Percentiles rank a stretch among this genome's conserved stretches.
Evolutionary conservation across 306 rosid species (phyloP).

Genomic region (Quercus rubra): DNA sequence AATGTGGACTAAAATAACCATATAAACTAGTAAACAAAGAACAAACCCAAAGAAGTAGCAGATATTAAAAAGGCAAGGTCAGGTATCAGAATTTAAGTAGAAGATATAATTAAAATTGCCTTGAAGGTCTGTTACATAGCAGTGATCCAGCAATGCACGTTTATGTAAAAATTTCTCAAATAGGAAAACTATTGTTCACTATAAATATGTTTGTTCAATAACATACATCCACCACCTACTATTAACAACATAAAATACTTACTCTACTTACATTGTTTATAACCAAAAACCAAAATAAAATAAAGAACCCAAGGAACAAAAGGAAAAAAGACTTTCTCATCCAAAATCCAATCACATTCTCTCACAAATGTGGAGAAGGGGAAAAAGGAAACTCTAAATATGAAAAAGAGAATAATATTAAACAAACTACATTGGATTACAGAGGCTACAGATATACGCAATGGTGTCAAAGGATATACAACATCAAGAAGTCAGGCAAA

Average conservation of each 20-base stretch:
- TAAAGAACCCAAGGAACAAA: conserved; percentile 19
- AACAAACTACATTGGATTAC: conserved; percentile 31
- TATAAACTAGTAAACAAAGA: background rate
- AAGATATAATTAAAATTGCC: background rate
- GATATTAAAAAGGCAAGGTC: background rate
- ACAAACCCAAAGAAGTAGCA: background rate
- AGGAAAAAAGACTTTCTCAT: conserved; percentile 29
- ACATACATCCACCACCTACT: conserved; percentile 34
- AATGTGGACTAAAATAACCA: no score
- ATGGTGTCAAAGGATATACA: conserved; percentile 63
- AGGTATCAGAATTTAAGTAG: background rate
- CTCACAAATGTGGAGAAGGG: conserved; percentile 24
- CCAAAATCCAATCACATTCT: conserved; percentile 43
- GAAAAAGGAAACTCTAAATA: conserved; percentile 9
- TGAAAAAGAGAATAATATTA: conserved; percentile 27
- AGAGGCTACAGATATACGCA: conserved; percentile 46
- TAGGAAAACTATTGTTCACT: conserved; percentile 25
- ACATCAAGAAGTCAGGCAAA: conserved; percentile 28
- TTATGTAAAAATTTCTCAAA: conserved; percentile 15
- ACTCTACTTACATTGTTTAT: conserved; percentile 35
- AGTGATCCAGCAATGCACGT: background rate
- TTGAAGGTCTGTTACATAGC: background rate
- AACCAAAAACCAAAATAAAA: conserved; percentile 19
- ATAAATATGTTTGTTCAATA: conserved; percentile 23
- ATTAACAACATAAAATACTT: conserved; percentile 40